These are phyloP conservation scores for Lentithecium fluviatile DNA, from an alignment of 495 filamentous ascomycete species.

Conservation along the genomic window DNA sequence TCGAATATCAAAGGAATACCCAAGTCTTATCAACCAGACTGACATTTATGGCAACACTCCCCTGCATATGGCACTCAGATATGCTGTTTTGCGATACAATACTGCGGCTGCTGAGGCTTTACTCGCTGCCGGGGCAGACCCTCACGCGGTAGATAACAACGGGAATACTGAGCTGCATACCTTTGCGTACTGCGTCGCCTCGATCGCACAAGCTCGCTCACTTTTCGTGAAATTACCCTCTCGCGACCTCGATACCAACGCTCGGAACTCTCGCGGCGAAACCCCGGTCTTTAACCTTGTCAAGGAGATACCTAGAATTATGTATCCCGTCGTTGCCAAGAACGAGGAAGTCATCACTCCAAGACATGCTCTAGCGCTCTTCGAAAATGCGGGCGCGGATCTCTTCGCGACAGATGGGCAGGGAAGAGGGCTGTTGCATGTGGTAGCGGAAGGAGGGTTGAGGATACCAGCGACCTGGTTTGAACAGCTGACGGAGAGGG, in stretches of 20 bases:
- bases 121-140: not conserved
- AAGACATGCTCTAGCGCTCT: too few species aligned
- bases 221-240: constrained; percentile 28
- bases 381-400: too few species aligned
- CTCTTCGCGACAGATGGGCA: not conserved
- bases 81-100: too few species aligned
- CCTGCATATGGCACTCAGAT: constrained; percentile 30
- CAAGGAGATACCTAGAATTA: too few species aligned
- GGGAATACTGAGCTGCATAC: constrained; percentile 2
- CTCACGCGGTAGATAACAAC: not conserved
- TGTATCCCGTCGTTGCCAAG: not conserved
- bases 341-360: too few species aligned
- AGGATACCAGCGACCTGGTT: constrained; percentile 15
- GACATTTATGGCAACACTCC: constrained; percentile 33
- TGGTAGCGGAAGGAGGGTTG: not conserved
- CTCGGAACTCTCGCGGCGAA: constrained; percentile 36
- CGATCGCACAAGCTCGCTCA: not conserved
- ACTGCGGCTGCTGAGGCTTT: not conserved
- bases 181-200: too few species aligned
- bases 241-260: constrained; percentile 40
- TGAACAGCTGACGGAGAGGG: constrained; percentile 33
- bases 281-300: constrained; percentile 41
- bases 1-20: too few species aligned
- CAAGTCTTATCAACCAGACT: not conserved
- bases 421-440: constrained; percentile 8